Conservation (phyloP, 2,329 filamentous ascomycete species). For the Penicillium sp. region DNA sequence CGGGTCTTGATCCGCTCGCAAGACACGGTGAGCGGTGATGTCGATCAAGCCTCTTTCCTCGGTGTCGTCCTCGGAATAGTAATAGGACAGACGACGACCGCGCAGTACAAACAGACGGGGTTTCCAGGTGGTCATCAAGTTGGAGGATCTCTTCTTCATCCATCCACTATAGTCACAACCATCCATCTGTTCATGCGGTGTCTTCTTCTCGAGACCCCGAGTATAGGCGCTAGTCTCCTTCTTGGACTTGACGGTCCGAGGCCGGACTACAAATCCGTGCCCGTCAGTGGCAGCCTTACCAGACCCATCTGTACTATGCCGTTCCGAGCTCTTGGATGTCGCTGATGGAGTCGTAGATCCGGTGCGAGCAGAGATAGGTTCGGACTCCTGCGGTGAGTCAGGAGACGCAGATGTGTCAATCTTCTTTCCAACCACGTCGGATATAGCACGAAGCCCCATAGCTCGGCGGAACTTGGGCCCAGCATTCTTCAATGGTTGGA, state of each 20-base stretch:
- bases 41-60: constrained; percentile 94
- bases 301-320: constrained; percentile 61
- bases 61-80: constrained; percentile 84
- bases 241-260: constrained; percentile 63
- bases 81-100: constrained; percentile 84
- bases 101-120: constrained; percentile 89
- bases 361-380: constrained; percentile 61
- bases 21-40: constrained; percentile 93
- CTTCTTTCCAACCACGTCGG: constrained; percentile 59
- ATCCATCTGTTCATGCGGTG: constrained; percentile 72
- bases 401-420: constrained; percentile 35
- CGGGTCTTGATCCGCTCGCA: constrained; percentile 83
- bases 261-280: constrained; percentile 41
- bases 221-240: constrained; percentile 93
- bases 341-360: constrained; percentile 61
- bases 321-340: constrained; percentile 63
- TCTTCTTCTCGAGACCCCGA: constrained; percentile 70
- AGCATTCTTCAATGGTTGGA: constrained; percentile 49
- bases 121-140: constrained; percentile 96
- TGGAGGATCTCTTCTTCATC: constrained; percentile 99
- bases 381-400: constrained; percentile 45
- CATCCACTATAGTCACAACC: constrained; percentile 89
- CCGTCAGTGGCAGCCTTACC: constrained; percentile 40
- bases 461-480: constrained; percentile 51
- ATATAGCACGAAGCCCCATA: constrained; percentile 72